Evolutionary conservation across 371 early-diverging fungal species (phyloP).

Genomic region (Chytridium lagenaria): DNA sequence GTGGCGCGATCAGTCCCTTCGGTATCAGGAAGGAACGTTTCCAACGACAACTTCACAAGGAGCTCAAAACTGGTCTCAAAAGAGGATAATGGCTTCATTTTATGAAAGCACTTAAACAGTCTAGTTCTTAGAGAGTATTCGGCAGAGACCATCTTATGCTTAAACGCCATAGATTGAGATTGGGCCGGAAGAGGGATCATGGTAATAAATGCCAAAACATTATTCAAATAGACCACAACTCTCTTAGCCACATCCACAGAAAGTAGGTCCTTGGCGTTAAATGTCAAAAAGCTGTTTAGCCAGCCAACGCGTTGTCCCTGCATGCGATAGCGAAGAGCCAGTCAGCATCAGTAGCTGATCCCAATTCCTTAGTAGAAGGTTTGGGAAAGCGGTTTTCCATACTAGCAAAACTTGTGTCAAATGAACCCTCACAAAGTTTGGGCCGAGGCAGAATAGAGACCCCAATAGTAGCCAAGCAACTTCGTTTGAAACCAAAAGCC

Average conservation of each 20-base stretch:
- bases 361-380: conserved; percentile 39
- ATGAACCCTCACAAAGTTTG: conserved; percentile 80
- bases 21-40: conserved; percentile 61
- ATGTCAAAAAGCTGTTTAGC: conserved; percentile 76
- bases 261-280: conserved; percentile 70
- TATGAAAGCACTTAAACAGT: conserved; percentile 76
- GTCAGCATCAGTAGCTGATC: conserved; percentile 61
- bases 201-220: conserved; percentile 67
- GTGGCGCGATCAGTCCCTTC: conserved; percentile 25
- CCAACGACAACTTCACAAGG: conserved; percentile 52
- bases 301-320: conserved; percentile 74
- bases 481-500: conserved; percentile 68
- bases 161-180: conserved; percentile 43
- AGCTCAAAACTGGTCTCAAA: conserved; percentile 70
- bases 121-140: conserved; percentile 69
- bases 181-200: conserved; percentile 35
- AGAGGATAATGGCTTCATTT: conserved; percentile 67
- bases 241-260: conserved; percentile 83
- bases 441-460: conserved; percentile 80
- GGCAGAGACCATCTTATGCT: background rate
- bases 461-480: conserved; percentile 84
- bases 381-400: conserved; percentile 65
- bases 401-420: conserved; percentile 76
- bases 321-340: conserved; percentile 71
- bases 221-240: conserved; percentile 77